phyloP scores from a whole-genome alignment of 805 yeast genomes.

The Candida ascalaphidarum region DNA sequence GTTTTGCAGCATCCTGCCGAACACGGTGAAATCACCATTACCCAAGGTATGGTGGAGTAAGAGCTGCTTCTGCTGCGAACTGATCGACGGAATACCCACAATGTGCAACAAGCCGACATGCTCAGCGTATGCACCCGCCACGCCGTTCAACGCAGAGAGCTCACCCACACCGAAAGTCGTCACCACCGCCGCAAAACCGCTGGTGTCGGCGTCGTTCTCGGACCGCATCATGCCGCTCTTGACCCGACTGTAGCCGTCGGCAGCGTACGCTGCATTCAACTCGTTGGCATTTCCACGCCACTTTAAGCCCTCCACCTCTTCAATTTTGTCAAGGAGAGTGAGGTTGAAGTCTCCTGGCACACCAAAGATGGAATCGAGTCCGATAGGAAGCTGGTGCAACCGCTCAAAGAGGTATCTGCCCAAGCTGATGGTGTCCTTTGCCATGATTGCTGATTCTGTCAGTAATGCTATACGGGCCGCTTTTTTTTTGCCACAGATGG shows the following conservation, averaged over 20 bases:
- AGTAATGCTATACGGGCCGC: too few species aligned
- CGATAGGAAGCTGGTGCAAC: conserved; percentile 2
- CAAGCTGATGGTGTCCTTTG: conserved; percentile 2
- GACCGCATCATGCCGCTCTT: too few species aligned
- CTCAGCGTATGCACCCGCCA: conserved; percentile 10
- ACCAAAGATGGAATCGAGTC: conserved; percentile 1
- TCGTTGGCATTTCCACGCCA: conserved; percentile 2
- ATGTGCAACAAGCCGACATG: conserved; percentile 9
- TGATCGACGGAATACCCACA: conserved; percentile 8
- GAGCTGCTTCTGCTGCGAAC: conserved; percentile 7
- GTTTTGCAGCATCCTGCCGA: conserved; percentile 6
- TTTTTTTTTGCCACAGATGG: too few species aligned
- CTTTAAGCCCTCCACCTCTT: conserved; percentile 1
- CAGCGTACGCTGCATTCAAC: conserved; percentile 15
- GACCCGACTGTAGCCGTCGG: conserved; percentile 17
- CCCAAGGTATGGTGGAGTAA: conserved; percentile 10
- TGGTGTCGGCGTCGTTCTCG: too few species aligned
- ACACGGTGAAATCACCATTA: conserved; percentile 9
- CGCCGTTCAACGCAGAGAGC: conserved; percentile 8
- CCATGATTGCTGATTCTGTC: too few species aligned
- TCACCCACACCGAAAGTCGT: conserved; percentile 11
- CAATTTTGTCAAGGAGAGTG: conserved; percentile 1
- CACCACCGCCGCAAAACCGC: conserved; percentile 6
- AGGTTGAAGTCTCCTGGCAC: conserved; percentile 3
- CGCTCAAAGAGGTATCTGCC: conserved; percentile 1